Conservation (phyloP, 768 basidiomycete genomes). For the Phlegmacium glaucopus region DNA sequence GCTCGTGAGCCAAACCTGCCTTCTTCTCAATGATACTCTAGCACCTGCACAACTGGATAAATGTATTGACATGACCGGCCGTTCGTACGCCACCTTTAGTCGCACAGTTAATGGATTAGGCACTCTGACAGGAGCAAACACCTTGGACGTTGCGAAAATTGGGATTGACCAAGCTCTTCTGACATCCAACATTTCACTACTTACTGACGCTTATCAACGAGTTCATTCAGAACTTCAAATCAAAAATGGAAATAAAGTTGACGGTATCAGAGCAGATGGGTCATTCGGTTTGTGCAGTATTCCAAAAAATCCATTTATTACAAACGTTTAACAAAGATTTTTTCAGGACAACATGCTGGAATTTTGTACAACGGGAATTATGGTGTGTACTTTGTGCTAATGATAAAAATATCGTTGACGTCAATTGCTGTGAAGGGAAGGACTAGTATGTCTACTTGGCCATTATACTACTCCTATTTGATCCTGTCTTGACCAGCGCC, state of each 20-base stretch:
- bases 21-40: conserved; percentile 49
- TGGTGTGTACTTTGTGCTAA: conserved; percentile 29
- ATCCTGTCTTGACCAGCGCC: conserved; percentile 31
- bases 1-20: conserved; percentile 52
- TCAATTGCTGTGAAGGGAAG: conserved; percentile 29
- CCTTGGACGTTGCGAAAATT: conserved; percentile 60
- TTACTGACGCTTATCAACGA: conserved; percentile 46
- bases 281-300: conserved; percentile 37
- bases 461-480: background rate
- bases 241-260: conserved; percentile 42
- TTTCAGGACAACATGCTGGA: conserved; percentile 52
- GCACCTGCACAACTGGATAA: conserved; percentile 35
- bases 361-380: conserved; percentile 76
- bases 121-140: conserved; percentile 61
- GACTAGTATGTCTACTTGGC: conserved; percentile 33
- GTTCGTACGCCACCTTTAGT: conserved; percentile 48
- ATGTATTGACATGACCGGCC: conserved; percentile 48
- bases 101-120: conserved; percentile 40
- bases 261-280: conserved; percentile 59
- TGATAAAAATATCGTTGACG: background rate
- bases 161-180: conserved; percentile 50
- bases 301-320: too few relatives aligned
- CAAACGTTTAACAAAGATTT: background rate
- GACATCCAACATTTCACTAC: conserved; percentile 37
- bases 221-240: conserved; percentile 54